These are phyloP conservation scores for Calocybe gambosa DNA, from an alignment of 1,284 basidiomycete species.

Conservation along the genomic window DNA sequence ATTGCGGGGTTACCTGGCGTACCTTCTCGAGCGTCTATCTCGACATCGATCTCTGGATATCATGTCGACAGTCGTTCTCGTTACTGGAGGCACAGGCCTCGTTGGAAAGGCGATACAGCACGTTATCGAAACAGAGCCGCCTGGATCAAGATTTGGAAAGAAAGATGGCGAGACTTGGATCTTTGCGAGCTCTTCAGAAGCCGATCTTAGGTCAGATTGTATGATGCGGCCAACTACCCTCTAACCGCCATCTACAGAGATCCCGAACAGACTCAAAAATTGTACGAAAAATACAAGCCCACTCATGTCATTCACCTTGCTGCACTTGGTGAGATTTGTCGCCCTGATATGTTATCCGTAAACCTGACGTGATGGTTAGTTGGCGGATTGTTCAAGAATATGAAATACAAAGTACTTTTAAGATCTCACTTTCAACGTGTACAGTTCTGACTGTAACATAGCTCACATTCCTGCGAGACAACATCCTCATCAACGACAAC, in stretches of 20 bases:
- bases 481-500: constrained; percentile 88
- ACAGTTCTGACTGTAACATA: constrained; percentile 21
- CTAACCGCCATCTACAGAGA: constrained; percentile 39
- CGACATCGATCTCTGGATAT: background rate
- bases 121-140: constrained; percentile 71
- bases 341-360: constrained; percentile 2
- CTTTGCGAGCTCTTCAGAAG: constrained; percentile 72
- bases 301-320: constrained; percentile 91
- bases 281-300: constrained; percentile 85
- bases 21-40: no score
- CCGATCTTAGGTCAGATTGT: constrained; percentile 59
- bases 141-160: constrained; percentile 73
- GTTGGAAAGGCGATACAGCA: constrained; percentile 71
- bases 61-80: constrained; percentile 53
- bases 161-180: constrained; percentile 76
- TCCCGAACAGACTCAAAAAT: constrained; percentile 50
- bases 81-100: constrained; percentile 82
- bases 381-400: constrained; percentile 87
- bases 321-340: constrained; percentile 56
- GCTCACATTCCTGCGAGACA: constrained; percentile 85
- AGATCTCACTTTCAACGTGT: background rate
- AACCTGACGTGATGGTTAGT: constrained; percentile 37
- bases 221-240: no score
- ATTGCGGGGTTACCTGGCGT: no score
- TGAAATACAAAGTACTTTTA: constrained; percentile 72